These are phyloP conservation scores for Yamadazyma oceani DNA, from an alignment of 1,139 yeast genomes.

Conservation along the genomic window DNA sequence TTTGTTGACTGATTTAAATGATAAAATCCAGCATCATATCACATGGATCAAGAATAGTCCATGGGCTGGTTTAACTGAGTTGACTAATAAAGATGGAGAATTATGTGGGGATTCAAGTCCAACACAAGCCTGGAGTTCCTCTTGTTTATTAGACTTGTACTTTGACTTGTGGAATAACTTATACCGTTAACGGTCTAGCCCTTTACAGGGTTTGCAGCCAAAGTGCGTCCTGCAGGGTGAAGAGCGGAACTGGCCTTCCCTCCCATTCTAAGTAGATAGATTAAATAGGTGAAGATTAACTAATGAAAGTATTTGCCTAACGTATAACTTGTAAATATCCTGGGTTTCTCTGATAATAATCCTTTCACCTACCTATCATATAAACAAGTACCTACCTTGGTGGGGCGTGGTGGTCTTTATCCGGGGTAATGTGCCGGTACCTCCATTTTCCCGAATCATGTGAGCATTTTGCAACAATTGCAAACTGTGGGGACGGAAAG, in stretches of 20 bases:
- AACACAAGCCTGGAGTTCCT: slow-evolving; percentile 95
- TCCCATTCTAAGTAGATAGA: too few relatives aligned
- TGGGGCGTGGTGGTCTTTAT: too few relatives aligned
- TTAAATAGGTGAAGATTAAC: too few relatives aligned
- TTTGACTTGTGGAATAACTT: slow-evolving; percentile 52
- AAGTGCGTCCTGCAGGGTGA: background rate
- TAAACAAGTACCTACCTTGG: too few relatives aligned
- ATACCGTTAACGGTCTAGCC: background rate
- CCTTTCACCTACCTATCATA: too few relatives aligned
- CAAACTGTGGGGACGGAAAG: slow-evolving; percentile 10
- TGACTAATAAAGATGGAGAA: slow-evolving; percentile 85
- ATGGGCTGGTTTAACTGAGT: slow-evolving; percentile 94
- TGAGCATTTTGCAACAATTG: too few relatives aligned
- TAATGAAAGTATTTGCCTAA: too few relatives aligned
- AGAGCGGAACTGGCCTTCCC: background rate
- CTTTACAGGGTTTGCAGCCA: too few relatives aligned
- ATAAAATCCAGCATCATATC: slow-evolving; percentile 63
- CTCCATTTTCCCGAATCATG: too few relatives aligned
- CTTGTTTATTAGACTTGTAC: slow-evolving; percentile 80
- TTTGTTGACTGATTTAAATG: slow-evolving; percentile 41
- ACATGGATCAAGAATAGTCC: slow-evolving; percentile 69
- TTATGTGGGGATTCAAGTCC: slow-evolving; percentile 86
- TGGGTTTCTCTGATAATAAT: too few relatives aligned
- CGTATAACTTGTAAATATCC: too few relatives aligned
- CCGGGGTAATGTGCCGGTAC: too few relatives aligned